These are phyloP conservation scores for Coemansia javaensis DNA, from an alignment of 192 early-diverging fungal genomes.

Conservation along the genomic window DNA sequence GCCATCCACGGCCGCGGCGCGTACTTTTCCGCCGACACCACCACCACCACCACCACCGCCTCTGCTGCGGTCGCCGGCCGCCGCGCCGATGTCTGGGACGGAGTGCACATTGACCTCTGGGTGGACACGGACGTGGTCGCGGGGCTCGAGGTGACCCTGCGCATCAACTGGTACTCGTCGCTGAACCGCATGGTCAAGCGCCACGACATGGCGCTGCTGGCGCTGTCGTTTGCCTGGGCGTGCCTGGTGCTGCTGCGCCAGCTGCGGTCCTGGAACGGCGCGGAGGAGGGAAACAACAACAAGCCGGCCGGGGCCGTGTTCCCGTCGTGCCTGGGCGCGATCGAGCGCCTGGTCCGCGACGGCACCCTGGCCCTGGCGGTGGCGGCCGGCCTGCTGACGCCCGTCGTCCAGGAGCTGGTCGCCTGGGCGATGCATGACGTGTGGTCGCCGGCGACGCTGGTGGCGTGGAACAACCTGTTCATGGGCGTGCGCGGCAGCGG, in stretches of 20 bases:
- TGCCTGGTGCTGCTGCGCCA: constrained; percentile 52
- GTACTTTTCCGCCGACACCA: constrained; percentile 26
- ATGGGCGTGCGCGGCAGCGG: constrained; percentile 43
- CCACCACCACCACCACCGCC: constrained; percentile 5
- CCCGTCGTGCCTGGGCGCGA: constrained; percentile 25
- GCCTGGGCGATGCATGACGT: constrained; percentile 4
- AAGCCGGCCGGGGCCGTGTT: constrained; percentile 2
- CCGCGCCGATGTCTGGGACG: too few relatives aligned
- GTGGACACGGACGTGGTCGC: constrained; percentile 21
- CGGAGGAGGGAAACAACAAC: not conserved
- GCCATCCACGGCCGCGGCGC: constrained; percentile 50
- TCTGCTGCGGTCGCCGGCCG: not conserved
- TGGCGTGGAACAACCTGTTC: constrained; percentile 40
- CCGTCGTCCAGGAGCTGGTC: constrained; percentile 23
- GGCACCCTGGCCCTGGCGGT: constrained; percentile 20
- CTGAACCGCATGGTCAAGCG: constrained; percentile 65
- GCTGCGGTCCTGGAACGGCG: constrained; percentile 29
- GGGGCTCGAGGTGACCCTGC: constrained; percentile 41
- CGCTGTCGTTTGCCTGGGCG: constrained; percentile 62
- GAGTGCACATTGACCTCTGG: constrained; percentile 41
- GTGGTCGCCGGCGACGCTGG: constrained; percentile 21
- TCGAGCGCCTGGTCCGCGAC: constrained; percentile 39
- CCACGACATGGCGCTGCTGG: constrained; percentile 64
- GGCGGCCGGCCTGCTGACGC: constrained; percentile 11
- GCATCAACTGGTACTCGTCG: constrained; percentile 65